Percentiles rank a stretch among this genome's conserved stretches.
Evolutionary conservation across 345 rosid species (phyloP).

Genomic region (Punica granatum): DNA sequence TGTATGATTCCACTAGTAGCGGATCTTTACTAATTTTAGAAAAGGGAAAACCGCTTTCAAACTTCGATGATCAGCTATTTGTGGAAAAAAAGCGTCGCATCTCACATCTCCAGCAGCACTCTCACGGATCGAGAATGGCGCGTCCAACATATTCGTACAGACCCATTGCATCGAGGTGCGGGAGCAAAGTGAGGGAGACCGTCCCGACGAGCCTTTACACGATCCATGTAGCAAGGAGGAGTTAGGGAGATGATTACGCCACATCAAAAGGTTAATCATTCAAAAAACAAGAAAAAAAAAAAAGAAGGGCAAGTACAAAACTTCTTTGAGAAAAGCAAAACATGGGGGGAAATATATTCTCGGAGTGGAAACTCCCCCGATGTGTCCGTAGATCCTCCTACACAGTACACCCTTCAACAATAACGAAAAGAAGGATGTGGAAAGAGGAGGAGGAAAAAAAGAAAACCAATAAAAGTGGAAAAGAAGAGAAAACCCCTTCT

Average conservation of each 20-base stretch:
- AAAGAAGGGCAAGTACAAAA: conserved; percentile 4
- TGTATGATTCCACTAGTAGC: not conserved
- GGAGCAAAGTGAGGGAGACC: not conserved
- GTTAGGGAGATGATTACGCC: not conserved
- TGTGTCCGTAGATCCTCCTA: not conserved
- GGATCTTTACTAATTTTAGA: conserved; percentile 3
- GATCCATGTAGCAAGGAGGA: not conserved
- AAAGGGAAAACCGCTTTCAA: not conserved
- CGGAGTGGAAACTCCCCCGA: not conserved
- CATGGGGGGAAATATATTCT: not conserved
- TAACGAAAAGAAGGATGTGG: no score
- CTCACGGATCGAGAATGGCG: not conserved
- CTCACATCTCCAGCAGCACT: not conserved
- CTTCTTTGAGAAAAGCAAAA: not conserved
- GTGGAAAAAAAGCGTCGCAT: not conserved
- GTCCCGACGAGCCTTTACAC: not conserved
- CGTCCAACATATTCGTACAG: not conserved
- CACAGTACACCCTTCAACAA: not conserved
- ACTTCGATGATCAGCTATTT: not conserved
- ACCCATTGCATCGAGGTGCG: not conserved
- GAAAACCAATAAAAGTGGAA: not conserved
- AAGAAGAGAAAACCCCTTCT: not conserved
- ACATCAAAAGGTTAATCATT: not conserved
- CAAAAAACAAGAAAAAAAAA: no score
- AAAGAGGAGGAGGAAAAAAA: not conserved